Conservation (phyloP, 1,284 basidiomycete species). For the Stereum hirsutum region DNA sequence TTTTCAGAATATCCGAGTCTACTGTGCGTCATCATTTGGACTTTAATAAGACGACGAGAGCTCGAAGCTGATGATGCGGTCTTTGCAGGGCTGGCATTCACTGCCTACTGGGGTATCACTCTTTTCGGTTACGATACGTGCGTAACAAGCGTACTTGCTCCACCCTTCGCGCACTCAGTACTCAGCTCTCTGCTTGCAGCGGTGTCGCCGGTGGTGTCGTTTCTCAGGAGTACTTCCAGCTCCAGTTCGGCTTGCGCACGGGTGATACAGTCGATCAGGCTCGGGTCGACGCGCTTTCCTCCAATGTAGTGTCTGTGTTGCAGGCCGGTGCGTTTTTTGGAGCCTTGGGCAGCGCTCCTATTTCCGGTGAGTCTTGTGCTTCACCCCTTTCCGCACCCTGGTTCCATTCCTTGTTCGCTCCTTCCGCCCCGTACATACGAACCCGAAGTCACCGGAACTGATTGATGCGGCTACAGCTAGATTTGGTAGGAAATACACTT, state of each 20-base stretch:
- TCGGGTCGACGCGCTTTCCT: constrained; percentile 39
- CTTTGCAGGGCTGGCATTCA: constrained; percentile 51
- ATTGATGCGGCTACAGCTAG: constrained; percentile 25
- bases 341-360: constrained; percentile 52
- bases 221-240: constrained; percentile 47
- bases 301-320: constrained; percentile 67
- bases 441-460: neutral
- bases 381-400: neutral
- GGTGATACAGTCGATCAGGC: constrained; percentile 22
- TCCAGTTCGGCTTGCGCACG: constrained; percentile 48
- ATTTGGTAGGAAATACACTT: constrained; percentile 46
- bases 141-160: constrained; percentile 17
- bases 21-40: neutral
- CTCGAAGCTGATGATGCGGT: neutral
- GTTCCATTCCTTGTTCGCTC: neutral
- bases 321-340: constrained; percentile 81
- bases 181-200: constrained; percentile 17
- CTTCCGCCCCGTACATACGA: neutral
- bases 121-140: constrained; percentile 74
- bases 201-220: constrained; percentile 62
- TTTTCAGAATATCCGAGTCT: neutral
- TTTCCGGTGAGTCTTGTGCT: constrained; percentile 37
- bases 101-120: constrained; percentile 72
- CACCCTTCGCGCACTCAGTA: neutral
- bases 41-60: neutral